Evolutionary conservation across 192 early-diverging fungal species (phyloP).

Genomic region (Coemansia interrupta): DNA sequence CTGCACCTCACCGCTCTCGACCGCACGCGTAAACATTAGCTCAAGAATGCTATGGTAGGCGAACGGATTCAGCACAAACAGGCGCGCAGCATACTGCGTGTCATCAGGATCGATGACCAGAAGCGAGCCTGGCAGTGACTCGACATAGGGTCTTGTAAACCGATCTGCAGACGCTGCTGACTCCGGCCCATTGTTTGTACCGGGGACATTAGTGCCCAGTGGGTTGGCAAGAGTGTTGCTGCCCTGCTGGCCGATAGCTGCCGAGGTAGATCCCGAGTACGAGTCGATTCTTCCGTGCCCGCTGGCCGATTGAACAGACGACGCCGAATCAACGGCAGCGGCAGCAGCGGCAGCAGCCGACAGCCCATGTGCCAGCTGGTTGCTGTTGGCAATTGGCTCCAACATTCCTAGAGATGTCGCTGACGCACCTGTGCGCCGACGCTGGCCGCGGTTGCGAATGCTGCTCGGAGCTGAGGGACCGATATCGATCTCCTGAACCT

Average conservation of each 20-base stretch:
- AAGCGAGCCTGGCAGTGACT: constrained; percentile 36
- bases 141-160: constrained; percentile 34
- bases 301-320: neutral
- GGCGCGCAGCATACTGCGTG: constrained; percentile 25
- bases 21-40: constrained; percentile 38
- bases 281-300: neutral
- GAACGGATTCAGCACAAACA: constrained; percentile 51
- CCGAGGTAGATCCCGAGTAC: neutral
- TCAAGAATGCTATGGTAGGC: constrained; percentile 41
- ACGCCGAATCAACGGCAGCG: neutral
- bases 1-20: constrained; percentile 16
- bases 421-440: constrained; percentile 26
- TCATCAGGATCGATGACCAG: constrained; percentile 39
- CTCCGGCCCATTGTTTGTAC: neutral
- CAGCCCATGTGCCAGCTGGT: neutral
- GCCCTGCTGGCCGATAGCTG: neutral
- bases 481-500: constrained; percentile 21
- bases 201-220: neutral
- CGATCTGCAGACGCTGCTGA: constrained; percentile 6
- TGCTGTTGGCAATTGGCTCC: constrained; percentile 10
- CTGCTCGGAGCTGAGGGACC: constrained; percentile 3
- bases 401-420: constrained; percentile 6
- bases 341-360: neutral
- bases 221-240: neutral
- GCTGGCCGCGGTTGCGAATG: constrained; percentile 13